Conservation (phyloP, 1,139 yeast genomes). For the Kluyveromyces sp. region DNA sequence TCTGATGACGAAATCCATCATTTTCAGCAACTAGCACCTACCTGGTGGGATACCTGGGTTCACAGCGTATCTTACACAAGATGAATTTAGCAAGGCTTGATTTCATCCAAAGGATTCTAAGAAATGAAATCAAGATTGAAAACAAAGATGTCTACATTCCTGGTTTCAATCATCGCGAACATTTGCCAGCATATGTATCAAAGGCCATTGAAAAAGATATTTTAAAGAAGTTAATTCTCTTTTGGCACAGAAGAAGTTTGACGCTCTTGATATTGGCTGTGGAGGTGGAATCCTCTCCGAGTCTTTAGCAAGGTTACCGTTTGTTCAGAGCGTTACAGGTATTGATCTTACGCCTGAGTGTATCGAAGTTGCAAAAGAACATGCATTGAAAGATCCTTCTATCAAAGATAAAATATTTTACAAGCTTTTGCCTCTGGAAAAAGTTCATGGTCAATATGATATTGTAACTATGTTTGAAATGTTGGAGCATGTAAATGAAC, state of each 20-base stretch:
- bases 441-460: conserved; percentile 50
- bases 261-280: conserved; percentile 85
- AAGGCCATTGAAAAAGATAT: conserved; percentile 41
- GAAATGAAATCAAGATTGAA: conserved; percentile 35
- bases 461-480: conserved; percentile 88
- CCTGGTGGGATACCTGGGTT: conserved; percentile 95
- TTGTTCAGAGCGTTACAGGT: conserved; percentile 60
- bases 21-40: conserved; percentile 73
- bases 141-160: conserved; percentile 59
- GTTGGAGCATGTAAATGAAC: conserved; percentile 87
- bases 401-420: conserved; percentile 50
- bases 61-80: conserved; percentile 86
- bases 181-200: conserved; percentile 52
- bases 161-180: conserved; percentile 55
- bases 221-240: conserved; percentile 38
- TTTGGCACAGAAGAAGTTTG: conserved; percentile 34
- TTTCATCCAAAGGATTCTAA: conserved; percentile 60
- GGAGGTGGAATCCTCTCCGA: conserved; percentile 95
- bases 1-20: conserved; percentile 58
- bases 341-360: conserved; percentile 83
- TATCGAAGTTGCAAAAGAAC: conserved; percentile 67
- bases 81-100: conserved; percentile 90
- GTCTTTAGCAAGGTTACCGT: conserved; percentile 70
- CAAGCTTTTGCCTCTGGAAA: conserved; percentile 54
- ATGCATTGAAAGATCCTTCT: conserved; percentile 57